Percentiles rank a stretch among this genome's conserved stretches.
Evolutionary conservation across 2,329 filamentous ascomycete species (phyloP).

Genomic region (Tolypocladium amazonense): DNA sequence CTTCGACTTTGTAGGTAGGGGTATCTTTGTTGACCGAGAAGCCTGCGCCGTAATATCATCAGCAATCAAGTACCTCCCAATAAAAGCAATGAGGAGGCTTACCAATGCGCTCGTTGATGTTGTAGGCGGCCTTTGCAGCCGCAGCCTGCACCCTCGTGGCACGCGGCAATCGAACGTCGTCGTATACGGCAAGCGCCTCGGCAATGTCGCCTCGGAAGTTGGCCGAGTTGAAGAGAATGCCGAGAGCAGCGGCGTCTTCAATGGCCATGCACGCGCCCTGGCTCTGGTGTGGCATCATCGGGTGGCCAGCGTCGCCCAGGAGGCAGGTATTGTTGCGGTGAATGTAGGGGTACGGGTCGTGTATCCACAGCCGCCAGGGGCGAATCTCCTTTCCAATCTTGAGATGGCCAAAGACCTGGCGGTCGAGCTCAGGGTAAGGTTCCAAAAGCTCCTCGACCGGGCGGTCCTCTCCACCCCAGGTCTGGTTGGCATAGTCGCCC

Average conservation of each 20-base stretch:
- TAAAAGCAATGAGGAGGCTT: slow-evolving; percentile 1
- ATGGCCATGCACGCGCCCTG: slow-evolving; percentile 58
- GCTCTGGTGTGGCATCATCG: slow-evolving; percentile 57
- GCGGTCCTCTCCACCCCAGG: slow-evolving; percentile 42
- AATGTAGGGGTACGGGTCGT: slow-evolving; percentile 49
- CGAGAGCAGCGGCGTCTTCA: slow-evolving; percentile 51
- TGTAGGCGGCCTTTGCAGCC: slow-evolving; percentile 45
- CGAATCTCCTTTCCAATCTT: slow-evolving; percentile 51
- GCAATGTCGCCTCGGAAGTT: slow-evolving; percentile 36
- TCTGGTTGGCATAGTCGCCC: slow-evolving; percentile 50
- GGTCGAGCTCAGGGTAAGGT: slow-evolving; percentile 50
- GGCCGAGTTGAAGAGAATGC: slow-evolving; percentile 44
- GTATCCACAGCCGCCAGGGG: slow-evolving; percentile 54
- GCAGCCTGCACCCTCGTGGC: slow-evolving; percentile 46
- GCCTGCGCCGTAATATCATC: slow-evolving; percentile 20
- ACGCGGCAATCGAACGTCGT: slow-evolving; percentile 41
- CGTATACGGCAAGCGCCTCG: slow-evolving; percentile 37
- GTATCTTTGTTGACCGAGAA: slow-evolving; percentile 51
- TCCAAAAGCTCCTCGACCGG: slow-evolving; percentile 48
- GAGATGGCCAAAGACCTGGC: slow-evolving; percentile 45
- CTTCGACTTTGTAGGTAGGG: slow-evolving; percentile 49
- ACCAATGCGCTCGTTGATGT: slow-evolving; percentile 54
- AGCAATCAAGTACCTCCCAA: neutral
- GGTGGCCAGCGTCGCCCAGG: slow-evolving; percentile 56
- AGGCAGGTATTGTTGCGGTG: slow-evolving; percentile 41